Percentiles rank a stretch among this genome's conserved stretches.
phyloP scores from a whole-genome alignment of 2,329 filamentous ascomycete species.

The Geosmithia morbida region DNA sequence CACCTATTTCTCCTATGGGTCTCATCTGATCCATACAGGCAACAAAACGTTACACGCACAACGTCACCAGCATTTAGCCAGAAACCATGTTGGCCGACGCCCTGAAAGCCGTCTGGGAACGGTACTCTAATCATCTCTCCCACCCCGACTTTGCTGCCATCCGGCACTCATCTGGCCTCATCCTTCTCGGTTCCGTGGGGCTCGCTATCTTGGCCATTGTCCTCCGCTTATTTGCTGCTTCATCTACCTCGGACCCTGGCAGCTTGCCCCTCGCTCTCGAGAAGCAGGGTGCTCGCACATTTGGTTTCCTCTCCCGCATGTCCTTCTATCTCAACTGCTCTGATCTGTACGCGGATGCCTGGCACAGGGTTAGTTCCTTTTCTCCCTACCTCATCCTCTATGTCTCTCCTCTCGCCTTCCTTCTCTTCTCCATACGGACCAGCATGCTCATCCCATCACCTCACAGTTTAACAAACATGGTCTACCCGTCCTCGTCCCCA shows the following conservation, averaged over 20 bases:
- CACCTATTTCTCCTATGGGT: too few species aligned
- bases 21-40: too few species aligned
- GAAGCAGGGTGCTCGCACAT: slow-evolving; percentile 3
- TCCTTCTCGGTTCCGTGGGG: not conserved
- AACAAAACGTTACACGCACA: not conserved
- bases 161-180: not conserved
- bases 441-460: not conserved
- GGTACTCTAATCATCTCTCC: not conserved
- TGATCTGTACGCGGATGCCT: slow-evolving; percentile 13
- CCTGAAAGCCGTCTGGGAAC: not conserved
- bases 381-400: not conserved
- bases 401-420: too few species aligned
- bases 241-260: not conserved
- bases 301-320: slow-evolving; percentile 14
- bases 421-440: too few species aligned
- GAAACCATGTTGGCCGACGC: not conserved
- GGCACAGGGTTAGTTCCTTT: slow-evolving; percentile 12
- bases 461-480: slow-evolving; percentile 26
- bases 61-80: not conserved
- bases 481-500: slow-evolving; percentile 23
- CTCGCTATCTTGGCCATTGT: not conserved
- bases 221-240: not conserved
- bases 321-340: slow-evolving; percentile 15
- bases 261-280: not conserved
- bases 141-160: not conserved